Conservation (phyloP, 1,284 basidiomycete species). For the Veloporphyrellus conicus region DNA sequence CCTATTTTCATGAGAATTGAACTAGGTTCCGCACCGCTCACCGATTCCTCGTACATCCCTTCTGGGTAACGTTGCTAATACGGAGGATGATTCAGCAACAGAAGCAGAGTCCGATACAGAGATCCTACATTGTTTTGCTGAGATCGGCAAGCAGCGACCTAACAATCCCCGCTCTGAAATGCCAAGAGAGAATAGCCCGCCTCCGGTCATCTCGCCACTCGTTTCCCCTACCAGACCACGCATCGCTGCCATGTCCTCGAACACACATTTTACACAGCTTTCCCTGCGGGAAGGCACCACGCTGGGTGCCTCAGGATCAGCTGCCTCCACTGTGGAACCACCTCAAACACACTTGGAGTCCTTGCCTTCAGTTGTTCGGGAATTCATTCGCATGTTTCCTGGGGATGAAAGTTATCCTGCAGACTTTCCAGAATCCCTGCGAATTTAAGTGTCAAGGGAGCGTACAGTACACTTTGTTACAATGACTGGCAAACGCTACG, state of each 20-base stretch:
- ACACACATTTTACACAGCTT: constrained; percentile 1
- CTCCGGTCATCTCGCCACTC: constrained; percentile 25
- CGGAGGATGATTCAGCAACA: constrained; percentile 31
- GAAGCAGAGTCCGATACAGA: constrained; percentile 35
- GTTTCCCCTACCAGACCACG: constrained; percentile 24
- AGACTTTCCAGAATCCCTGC: constrained; percentile 44
- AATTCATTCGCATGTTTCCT: constrained; percentile 43
- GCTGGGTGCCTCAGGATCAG: background rate
- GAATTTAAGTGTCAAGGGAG: constrained; percentile 22
- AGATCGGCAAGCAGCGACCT: constrained; percentile 16
- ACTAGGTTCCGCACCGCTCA: background rate
- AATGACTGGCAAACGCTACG: constrained; percentile 1
- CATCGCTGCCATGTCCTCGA: constrained; percentile 3
- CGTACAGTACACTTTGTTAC: constrained; percentile 1
- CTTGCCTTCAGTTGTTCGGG: constrained; percentile 30
- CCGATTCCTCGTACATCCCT: background rate
- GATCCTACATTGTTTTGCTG: constrained; percentile 26
- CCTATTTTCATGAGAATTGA: background rate
- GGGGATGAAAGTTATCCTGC: constrained; percentile 43
- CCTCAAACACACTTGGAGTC: constrained; percentile 11
- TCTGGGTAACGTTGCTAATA: background rate
- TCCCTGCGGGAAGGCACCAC: constrained; percentile 5
- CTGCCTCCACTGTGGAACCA: background rate
- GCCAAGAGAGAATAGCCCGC: background rate
- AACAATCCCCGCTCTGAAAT: background rate